Percentiles rank a stretch among this genome's conserved stretches.
These are phyloP conservation scores for Neurospora sp. DNA, from an alignment of 2,329 filamentous ascomycete genomes.

Conservation along the genomic window DNA sequence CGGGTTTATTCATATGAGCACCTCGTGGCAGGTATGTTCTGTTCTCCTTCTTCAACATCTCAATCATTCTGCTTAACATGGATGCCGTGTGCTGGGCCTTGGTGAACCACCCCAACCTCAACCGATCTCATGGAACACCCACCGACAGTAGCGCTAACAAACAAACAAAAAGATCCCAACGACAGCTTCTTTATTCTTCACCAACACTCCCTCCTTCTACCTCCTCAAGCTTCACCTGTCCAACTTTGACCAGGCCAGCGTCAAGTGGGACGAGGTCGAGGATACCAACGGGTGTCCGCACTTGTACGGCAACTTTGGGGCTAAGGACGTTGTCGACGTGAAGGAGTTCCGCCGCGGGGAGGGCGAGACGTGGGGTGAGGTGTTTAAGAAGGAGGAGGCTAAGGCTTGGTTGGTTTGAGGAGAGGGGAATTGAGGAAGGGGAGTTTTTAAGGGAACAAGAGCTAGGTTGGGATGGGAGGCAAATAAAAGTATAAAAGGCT, in stretches of 20 bases:
- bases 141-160: not conserved
- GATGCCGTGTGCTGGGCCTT: no score
- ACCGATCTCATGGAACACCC: no score
- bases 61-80: not conserved
- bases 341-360: constrained; percentile 35
- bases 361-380: constrained; percentile 36
- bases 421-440: not conserved
- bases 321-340: constrained; percentile 36
- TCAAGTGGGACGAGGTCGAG: constrained; percentile 43
- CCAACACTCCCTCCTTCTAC: constrained; percentile 29
- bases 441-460: not conserved
- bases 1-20: constrained; percentile 53
- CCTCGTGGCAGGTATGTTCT: constrained; percentile 37
- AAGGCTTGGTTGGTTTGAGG: constrained; percentile 31
- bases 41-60: not conserved
- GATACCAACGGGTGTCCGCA: constrained; percentile 43
- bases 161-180: constrained; percentile 28
- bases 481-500: no score
- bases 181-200: constrained; percentile 36
- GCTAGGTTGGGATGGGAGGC: not conserved
- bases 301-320: constrained; percentile 48
- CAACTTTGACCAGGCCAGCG: constrained; percentile 27
- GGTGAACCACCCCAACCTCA: no score
- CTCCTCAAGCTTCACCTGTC: constrained; percentile 43
- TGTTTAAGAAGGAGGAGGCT: constrained; percentile 23